phyloP scores from a whole-genome alignment of 2,329 filamentous ascomycete species.

The Balansia obtecta region DNA sequence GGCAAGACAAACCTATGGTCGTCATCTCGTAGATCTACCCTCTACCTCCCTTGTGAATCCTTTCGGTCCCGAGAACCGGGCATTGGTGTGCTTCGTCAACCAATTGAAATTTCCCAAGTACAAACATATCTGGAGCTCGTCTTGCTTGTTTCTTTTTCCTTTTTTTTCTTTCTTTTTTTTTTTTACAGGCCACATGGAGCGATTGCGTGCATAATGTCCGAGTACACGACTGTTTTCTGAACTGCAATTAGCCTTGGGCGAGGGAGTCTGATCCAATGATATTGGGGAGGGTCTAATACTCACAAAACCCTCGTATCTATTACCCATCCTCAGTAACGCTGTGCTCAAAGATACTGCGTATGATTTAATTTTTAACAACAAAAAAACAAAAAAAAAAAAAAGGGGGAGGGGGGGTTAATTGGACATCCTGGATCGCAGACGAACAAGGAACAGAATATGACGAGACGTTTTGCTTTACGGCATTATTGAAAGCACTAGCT shows the following conservation, averaged over 20 bases:
- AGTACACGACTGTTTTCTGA: neutral
- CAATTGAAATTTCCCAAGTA: neutral
- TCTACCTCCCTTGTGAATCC: neutral
- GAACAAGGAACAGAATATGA: neutral
- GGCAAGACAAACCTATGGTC: too few species aligned
- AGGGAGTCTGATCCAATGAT: neutral
- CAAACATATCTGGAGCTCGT: neutral
- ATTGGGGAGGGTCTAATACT: neutral
- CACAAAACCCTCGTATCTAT: neutral
- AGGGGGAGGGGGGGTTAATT: too few species aligned
- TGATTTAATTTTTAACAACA: too few species aligned
- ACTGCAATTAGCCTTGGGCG: neutral
- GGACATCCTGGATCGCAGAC: too few species aligned
- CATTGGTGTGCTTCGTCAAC: neutral
- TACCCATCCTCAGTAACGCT: too few species aligned
- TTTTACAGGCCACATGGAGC: neutral
- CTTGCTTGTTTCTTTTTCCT: neutral
- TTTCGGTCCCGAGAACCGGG: neutral
- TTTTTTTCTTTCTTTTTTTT: neutral
- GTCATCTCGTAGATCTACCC: too few species aligned
- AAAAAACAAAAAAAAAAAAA: too few species aligned
- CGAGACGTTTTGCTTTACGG: neutral
- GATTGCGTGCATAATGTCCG: neutral
- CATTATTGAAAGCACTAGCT: neutral
- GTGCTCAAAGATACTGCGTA: too few species aligned